Conservation (phyloP, 352 stramenopile species). For the Peronosclerospora sorghi region DNA sequence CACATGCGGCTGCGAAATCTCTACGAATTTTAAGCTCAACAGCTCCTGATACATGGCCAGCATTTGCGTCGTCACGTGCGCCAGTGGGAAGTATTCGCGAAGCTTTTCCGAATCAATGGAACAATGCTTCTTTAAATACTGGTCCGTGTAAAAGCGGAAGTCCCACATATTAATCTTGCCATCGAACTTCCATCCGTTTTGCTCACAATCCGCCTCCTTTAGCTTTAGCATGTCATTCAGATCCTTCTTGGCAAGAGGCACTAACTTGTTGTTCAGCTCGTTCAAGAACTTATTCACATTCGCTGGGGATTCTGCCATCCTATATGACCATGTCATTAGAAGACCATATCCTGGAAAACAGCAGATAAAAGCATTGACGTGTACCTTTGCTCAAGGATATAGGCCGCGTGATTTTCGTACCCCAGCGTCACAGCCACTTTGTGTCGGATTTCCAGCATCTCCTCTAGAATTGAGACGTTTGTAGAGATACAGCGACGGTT, state of each 20-base stretch:
- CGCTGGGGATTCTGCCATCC: slow-evolving; percentile 54
- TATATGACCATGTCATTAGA: slow-evolving; percentile 5
- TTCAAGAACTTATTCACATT: slow-evolving; percentile 62
- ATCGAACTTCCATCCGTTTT: slow-evolving; percentile 51
- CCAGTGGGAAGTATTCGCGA: slow-evolving; percentile 82
- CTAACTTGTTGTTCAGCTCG: slow-evolving; percentile 66
- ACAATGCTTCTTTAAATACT: slow-evolving; percentile 80
- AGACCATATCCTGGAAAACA: background rate
- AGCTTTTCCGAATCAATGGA: slow-evolving; percentile 81
- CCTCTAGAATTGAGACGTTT: slow-evolving; percentile 74
- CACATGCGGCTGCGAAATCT: slow-evolving; percentile 66
- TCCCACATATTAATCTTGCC: slow-evolving; percentile 88
- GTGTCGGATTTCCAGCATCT: slow-evolving; percentile 75
- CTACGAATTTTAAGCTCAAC: slow-evolving; percentile 74
- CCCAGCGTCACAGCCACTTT: slow-evolving; percentile 61
- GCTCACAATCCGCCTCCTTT: slow-evolving; percentile 52
- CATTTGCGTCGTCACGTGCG: slow-evolving; percentile 77
- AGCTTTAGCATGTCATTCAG: slow-evolving; percentile 58
- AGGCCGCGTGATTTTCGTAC: slow-evolving; percentile 78
- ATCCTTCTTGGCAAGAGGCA: slow-evolving; percentile 69
- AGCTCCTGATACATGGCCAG: slow-evolving; percentile 85
- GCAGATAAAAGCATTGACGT: background rate
- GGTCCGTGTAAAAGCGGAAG: slow-evolving; percentile 84
- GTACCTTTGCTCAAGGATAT: slow-evolving; percentile 75
- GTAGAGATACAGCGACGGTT: slow-evolving; percentile 76